Evolutionary conservation across 805 yeast genomes (phyloP).

Genomic region (Yarrowia sp.): DNA sequence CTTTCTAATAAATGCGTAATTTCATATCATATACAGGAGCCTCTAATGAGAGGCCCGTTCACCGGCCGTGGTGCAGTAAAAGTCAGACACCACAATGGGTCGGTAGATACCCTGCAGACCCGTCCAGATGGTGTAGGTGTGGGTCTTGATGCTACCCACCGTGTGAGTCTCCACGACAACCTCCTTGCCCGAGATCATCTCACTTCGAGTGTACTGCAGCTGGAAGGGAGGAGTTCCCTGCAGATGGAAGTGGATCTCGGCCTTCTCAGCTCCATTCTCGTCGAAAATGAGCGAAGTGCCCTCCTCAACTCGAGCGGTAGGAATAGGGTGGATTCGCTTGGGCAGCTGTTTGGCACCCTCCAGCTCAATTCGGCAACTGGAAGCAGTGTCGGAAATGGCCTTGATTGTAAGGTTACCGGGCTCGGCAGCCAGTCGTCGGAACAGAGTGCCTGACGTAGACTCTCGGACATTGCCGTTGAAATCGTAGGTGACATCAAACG

Average conservation of each 20-base stretch:
- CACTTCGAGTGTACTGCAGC: slow-evolving; percentile 80
- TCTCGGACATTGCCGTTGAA: slow-evolving; percentile 69
- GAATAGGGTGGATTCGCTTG: slow-evolving; percentile 61
- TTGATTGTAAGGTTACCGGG: slow-evolving; percentile 77
- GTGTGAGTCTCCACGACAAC: slow-evolving; percentile 63
- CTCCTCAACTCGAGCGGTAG: slow-evolving; percentile 82
- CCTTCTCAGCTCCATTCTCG: slow-evolving; percentile 93
- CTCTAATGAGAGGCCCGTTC: slow-evolving; percentile 36
- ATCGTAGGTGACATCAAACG: slow-evolving; percentile 75
- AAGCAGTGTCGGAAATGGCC: slow-evolving; percentile 76
- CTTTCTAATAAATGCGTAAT: slow-evolving; percentile 13
- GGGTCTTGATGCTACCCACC: slow-evolving; percentile 67
- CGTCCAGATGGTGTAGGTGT: slow-evolving; percentile 74
- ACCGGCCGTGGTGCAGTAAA: slow-evolving; percentile 60
- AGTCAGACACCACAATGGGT: slow-evolving; percentile 88
- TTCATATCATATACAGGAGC: slow-evolving; percentile 23
- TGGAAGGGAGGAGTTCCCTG: slow-evolving; percentile 91
- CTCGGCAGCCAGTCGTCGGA: slow-evolving; percentile 75
- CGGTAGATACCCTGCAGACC: slow-evolving; percentile 93
- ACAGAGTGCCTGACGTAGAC: slow-evolving; percentile 60
- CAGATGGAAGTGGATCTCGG: slow-evolving; percentile 82
- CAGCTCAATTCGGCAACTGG: slow-evolving; percentile 61
- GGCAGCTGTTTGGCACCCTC: slow-evolving; percentile 47
- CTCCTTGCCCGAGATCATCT: slow-evolving; percentile 53
- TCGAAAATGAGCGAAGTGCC: slow-evolving; percentile 80